Base-by-base conservation (phyloP, 2,329 filamentous ascomycete species). In the Aspergillus vadensis region DNA sequence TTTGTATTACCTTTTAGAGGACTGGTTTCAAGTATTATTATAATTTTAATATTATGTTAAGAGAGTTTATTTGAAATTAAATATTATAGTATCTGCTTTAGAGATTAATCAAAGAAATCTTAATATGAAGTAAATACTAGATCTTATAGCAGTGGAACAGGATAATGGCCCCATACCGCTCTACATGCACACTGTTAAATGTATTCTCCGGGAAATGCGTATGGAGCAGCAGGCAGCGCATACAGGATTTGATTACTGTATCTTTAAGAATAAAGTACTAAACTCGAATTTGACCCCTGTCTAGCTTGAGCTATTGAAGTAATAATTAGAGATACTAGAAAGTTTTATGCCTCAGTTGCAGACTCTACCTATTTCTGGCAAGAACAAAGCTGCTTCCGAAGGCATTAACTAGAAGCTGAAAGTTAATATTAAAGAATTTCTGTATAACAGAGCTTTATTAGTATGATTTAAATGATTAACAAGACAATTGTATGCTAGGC, bases 71-170 rank as follows among this genome's bases (percentile, higher is more conserved):
- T 63, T 67, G 0, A 38, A 56, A 0, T 72, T 85, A 1, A 79
- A 81, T 3, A 75, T 88, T 3, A 70, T 63, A 0, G 80, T 88
- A 0, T 73, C 82, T 8, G 77, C 80, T 2, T 76, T 89, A 3
- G 77, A 80, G 0, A 74, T 89, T 4, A 78, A 82, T 44, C 75
- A 85, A 38, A 62, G 69, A 0, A 75, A 87, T 36, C 78, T 89
- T 2, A 86, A 85, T 62, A 85, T 85, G 0, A 79, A 81, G 48
- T 76, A 83, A 0, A 86, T 89, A 81, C 73, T 85, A 9, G 82
- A 85, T 9, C 74, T 88, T 0, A 88, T 88, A 85, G 84, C 83
- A 0, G 80, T 86, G 0, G 78, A 74, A 0, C 72, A 74, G 1
- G 69, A 75, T 1, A 72, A 72, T 2, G 64, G 63, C 5, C 75